Evolutionary conservation across 2,329 filamentous ascomycete genomes (phyloP), one percentile per base, ranked within the genome.

Genomic region (Aspergillus bombycis): DNA sequence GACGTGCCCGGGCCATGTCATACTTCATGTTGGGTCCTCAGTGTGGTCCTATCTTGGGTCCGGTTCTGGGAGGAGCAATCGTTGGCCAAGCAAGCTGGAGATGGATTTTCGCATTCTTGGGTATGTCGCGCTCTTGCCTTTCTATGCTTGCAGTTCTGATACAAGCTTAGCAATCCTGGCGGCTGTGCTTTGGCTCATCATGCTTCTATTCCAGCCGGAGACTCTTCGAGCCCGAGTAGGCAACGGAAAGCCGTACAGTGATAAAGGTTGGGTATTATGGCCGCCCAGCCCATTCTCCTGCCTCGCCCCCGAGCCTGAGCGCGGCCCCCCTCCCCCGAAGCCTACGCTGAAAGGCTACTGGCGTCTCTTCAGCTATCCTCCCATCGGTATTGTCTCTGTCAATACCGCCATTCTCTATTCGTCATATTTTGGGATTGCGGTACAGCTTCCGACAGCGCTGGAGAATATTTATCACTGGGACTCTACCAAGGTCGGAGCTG

Each of bases 141-240:
- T 21, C 4, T 16, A 19, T 16, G 62, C 65, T 14, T 70, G 75
- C 65, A 0, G 10, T 21, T 32, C 48, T 52, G 16, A 52, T 10
- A 4, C 1, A n/a, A 2, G 3, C 16, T 12, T n/a, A 52, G 48
- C 48, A 52, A 52, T 52, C 7, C 28, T 52, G 26, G 28, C 48
- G 4, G 64, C 23, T 68, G 50, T 62, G 65, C 3, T 73, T 64
- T 67, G 63, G 70, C 28, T 76, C 68, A 28, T 72, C 4, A 72
- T 81, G 23, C 32, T 76, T 23, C 74, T 82, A 58, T 76, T 75
- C 61, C 78, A 83, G 8, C 82, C 82, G 0, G 82, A 84, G 65
- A 84, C 82, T 2, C 72, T 83, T 10, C 77, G 81, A 30, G 74
- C 76, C 6, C 70, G 80, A 2, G 82, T 82, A 2, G 82, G 82